Evolutionary conservation across 352 stramenopile species (phyloP).

Genomic region (Phytopythium oedochilum): DNA sequence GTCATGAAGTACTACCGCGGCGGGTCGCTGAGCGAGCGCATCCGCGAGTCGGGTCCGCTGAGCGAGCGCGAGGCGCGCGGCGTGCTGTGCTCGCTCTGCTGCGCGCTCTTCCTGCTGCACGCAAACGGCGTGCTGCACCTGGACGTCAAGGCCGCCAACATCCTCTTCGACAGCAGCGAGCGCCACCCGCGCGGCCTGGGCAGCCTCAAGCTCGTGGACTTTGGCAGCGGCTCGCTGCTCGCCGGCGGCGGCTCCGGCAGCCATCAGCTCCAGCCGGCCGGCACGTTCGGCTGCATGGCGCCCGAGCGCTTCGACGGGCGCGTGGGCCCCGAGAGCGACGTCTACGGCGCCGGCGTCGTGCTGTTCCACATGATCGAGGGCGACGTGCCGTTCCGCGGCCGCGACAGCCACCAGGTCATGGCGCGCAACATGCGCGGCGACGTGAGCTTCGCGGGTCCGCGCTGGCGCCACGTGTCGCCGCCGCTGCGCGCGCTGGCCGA

Average conservation of each 20-base stretch:
- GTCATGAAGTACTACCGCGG: conserved; percentile 62
- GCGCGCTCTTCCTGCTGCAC: conserved; percentile 43
- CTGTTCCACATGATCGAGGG: conserved; percentile 61
- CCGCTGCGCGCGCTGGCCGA: conserved; percentile 25
- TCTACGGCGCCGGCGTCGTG: conserved; percentile 58
- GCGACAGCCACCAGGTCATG: conserved; percentile 44
- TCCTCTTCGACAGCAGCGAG: conserved; percentile 42
- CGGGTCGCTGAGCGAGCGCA: conserved; percentile 46
- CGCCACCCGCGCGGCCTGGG: conserved; percentile 23
- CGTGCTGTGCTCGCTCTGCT: conserved; percentile 41
- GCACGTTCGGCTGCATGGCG: conserved; percentile 64
- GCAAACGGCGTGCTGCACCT: conserved; percentile 49
- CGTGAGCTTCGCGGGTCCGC: conserved; percentile 33
- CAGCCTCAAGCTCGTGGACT: conserved; percentile 67
- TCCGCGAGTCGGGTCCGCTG: conserved; percentile 24
- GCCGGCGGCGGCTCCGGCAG: too few species aligned
- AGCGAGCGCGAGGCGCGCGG: conserved; percentile 25
- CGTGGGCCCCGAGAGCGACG: conserved; percentile 43
- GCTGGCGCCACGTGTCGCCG: conserved; percentile 32
- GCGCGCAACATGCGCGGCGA: conserved; percentile 59
- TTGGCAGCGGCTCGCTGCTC: conserved; percentile 37
- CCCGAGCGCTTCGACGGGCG: conserved; percentile 51
- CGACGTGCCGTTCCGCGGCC: conserved; percentile 36
- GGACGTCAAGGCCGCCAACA: conserved; percentile 62
- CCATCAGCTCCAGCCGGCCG: conserved; percentile 18